Evolutionary conservation across 768 basidiomycete species (phyloP).

Genomic region (Tremella fuciformis): DNA sequence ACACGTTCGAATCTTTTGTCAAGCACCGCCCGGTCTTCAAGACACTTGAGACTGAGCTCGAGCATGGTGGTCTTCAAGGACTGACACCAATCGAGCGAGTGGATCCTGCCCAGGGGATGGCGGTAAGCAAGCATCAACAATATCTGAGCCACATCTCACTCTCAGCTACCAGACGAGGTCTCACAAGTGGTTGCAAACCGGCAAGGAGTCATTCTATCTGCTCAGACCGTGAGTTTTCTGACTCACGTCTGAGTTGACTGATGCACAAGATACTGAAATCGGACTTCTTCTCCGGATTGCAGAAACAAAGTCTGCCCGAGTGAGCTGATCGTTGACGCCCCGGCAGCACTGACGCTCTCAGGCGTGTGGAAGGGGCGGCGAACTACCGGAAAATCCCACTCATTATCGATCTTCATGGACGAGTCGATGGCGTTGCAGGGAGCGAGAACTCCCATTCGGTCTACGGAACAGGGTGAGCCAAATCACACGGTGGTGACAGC

Average conservation of each 20-base stretch:
- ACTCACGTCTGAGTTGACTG: conserved; percentile 51
- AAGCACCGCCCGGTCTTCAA: conserved; percentile 85
- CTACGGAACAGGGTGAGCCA: conserved; percentile 54
- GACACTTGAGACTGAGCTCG: conserved; percentile 88
- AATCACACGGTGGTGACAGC: background rate
- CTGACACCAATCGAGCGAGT: conserved; percentile 74
- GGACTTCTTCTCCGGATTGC: conserved; percentile 58
- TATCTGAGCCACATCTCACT: background rate
- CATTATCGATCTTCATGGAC: conserved; percentile 48
- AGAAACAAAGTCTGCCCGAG: conserved; percentile 96
- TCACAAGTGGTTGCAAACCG: conserved; percentile 78
- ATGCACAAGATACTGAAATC: conserved; percentile 83
- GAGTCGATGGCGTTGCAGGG: background rate
- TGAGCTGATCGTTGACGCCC: conserved; percentile 52
- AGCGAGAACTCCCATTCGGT: conserved; percentile 56
- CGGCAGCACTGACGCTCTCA: conserved; percentile 16
- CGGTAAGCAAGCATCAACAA: conserved; percentile 24
- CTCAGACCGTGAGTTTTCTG: conserved; percentile 29
- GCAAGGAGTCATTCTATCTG: conserved; percentile 74
- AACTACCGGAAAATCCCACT: conserved; percentile 85
- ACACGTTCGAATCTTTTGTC: conserved; percentile 75
- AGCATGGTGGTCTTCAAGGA: conserved; percentile 70
- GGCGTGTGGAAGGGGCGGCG: conserved; percentile 84
- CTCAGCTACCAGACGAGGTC: conserved; percentile 76
- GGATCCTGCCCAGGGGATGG: conserved; percentile 44